Conservation (phyloP, 1,139 yeast species). For the Debaryomyces subglobosus region DNA sequence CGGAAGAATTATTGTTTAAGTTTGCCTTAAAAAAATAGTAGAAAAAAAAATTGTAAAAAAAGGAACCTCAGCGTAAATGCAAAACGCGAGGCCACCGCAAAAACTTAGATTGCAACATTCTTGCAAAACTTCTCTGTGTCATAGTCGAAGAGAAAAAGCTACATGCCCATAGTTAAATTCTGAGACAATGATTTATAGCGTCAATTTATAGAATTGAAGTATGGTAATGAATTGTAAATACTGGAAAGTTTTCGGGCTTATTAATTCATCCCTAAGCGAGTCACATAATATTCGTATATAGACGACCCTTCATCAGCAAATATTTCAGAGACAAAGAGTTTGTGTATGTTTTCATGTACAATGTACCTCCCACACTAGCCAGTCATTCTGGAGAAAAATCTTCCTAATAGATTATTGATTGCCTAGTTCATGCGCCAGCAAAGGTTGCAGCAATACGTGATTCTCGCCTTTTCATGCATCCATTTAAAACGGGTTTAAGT, state of each 20-base stretch:
- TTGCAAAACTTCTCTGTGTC: background rate
- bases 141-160: background rate
- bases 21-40: background rate
- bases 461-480: background rate
- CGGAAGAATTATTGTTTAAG: background rate
- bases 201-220: background rate
- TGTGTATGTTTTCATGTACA: background rate
- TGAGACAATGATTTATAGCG: too few relatives aligned
- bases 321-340: background rate
- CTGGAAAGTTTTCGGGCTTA: background rate
- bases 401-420: background rate
- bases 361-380: background rate
- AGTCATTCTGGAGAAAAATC: background rate
- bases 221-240: background rate
- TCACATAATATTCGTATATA: background rate
- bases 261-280: background rate
- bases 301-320: background rate
- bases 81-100: background rate
- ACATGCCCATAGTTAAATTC: too few relatives aligned
- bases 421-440: background rate
- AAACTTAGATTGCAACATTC: background rate
- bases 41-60: background rate
- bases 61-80: background rate
- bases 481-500: background rate
- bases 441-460: background rate